Evolutionary conservation across 257 asterid genomes (phyloP), one percentile per base, ranked within the genome.

Genomic region (Sherardia arvensis): DNA sequence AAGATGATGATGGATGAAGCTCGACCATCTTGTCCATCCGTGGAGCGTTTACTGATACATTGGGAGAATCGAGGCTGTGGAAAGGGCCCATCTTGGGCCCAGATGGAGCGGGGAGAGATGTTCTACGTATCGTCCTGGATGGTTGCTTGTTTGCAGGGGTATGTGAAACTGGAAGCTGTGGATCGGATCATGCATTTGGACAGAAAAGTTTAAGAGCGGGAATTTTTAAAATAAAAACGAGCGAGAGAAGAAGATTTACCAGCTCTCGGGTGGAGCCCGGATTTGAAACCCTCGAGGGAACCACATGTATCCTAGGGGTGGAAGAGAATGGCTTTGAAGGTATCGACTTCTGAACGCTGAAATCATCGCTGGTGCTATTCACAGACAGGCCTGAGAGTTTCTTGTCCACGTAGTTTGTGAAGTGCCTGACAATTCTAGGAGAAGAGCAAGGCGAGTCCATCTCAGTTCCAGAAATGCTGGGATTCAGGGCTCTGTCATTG

Each of bases 1-100:
- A 81, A 0, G 91, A 78, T 3, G 95, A 84, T 12, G 81, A 69
- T 59, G 79, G 45, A 15, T 88, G 85, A 49, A 82, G 81, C 47
- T 90, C 97, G 5, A 87, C 90, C 97, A 93, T 93, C 74, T 80
- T 90, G 77, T 90, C 97, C 18, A 93, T 78, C 10, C 94, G 83
- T 11, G 99, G 99, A 49, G 97, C 96, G 49, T 93, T 93, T 61
- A 93, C 88, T 0, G 99, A 93, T 65, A 93, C 92, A 49, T 93
- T 65, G 0, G 84, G 95, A 29, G 95, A 89, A 33, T 70, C 78
- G 48, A 79, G 43, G 7, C 85, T 69, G 20, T 55, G 76, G 12
- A 86, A 81, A 33, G 73, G 74, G 66, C 83, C 83, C 1, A 76
- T 76, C 70, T 79, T 79, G 12, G 77, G 69, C 78, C 74, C 62